Conservation (phyloP, 2,329 filamentous ascomycete species). For the Pseudogymnoascus sp. region DNA sequence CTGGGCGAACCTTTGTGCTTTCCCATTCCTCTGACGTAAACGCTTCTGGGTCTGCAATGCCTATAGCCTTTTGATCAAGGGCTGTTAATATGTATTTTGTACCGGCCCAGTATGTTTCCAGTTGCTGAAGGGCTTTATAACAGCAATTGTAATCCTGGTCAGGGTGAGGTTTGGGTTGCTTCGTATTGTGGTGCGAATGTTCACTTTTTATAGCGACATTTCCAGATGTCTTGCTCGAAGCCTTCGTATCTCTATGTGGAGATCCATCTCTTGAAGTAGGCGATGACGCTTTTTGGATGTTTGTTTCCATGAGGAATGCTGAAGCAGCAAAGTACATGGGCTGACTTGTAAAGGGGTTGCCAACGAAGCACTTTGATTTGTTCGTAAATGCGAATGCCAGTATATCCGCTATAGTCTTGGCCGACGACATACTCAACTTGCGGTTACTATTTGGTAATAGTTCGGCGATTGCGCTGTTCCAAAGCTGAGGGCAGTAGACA, state of each 20-base stretch:
- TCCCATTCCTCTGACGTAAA: conserved; percentile 69
- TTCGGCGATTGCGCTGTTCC: conserved; percentile 61
- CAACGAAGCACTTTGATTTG: conserved; percentile 76
- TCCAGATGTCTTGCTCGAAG: conserved; percentile 13
- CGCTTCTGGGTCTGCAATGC: conserved; percentile 66
- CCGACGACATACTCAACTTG: conserved; percentile 48
- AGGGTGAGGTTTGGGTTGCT: conserved; percentile 16
- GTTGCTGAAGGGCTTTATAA: conserved; percentile 71
- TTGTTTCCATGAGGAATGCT: conserved; percentile 78
- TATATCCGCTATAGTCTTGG: conserved; percentile 87
- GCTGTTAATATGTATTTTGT: conserved; percentile 81
- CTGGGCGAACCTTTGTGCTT: conserved; percentile 49
- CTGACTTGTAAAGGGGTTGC: conserved; percentile 83
- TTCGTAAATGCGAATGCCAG: conserved; percentile 78
- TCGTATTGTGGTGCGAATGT: conserved; percentile 21
- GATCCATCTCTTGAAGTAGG: conserved; percentile 50
- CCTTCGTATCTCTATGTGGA: conserved; percentile 17
- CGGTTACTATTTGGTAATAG: conserved; percentile 67
- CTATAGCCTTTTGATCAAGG: conserved; percentile 79
- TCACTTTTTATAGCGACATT: conserved; percentile 21
- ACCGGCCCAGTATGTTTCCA: conserved; percentile 81
- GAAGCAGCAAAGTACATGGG: conserved; percentile 89
- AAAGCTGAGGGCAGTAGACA: conserved; percentile 75
- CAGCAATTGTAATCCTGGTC: conserved; percentile 60
- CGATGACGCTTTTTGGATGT: conserved; percentile 58